Evolutionary conservation across 208 protist species (phyloP).

Genomic region (Acanthamoeba royreba): DNA sequence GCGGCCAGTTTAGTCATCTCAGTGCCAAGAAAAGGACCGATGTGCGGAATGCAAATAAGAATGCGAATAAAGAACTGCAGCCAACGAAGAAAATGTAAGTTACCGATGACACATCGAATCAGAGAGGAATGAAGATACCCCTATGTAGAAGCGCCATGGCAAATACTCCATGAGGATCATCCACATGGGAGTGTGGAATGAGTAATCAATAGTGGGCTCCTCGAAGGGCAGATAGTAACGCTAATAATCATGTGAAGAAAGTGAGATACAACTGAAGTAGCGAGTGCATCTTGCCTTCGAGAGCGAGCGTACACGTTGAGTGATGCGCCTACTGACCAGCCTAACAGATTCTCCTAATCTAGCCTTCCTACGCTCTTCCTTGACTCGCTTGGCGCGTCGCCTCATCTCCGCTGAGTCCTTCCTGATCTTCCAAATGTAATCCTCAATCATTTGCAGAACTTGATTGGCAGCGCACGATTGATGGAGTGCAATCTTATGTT

Average conservation of each 20-base stretch:
- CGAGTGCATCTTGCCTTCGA: neutral
- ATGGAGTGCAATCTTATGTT: neutral
- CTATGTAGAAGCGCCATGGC: neutral
- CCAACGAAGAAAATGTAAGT: neutral
- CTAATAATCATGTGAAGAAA: neutral
- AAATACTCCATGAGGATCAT: neutral
- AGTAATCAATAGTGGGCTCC: neutral
- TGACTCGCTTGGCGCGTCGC: neutral
- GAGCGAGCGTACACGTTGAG: neutral
- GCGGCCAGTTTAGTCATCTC: neutral
- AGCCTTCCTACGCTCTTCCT: neutral
- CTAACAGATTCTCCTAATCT: neutral
- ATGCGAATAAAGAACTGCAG: neutral
- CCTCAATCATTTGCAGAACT: neutral
- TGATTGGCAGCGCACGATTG: neutral
- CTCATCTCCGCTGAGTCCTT: neutral
- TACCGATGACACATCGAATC: neutral
- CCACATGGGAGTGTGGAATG: neutral
- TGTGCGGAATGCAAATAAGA: neutral
- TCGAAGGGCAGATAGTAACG: neutral
- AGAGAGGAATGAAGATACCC: neutral
- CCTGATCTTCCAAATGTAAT: neutral
- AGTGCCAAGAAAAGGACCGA: neutral
- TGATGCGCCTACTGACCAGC: neutral
- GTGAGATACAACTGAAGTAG: neutral